Evolutionary conservation across 352 stramenopile genomes (phyloP).

Genomic region (Pythium vanterpoolii): DNA sequence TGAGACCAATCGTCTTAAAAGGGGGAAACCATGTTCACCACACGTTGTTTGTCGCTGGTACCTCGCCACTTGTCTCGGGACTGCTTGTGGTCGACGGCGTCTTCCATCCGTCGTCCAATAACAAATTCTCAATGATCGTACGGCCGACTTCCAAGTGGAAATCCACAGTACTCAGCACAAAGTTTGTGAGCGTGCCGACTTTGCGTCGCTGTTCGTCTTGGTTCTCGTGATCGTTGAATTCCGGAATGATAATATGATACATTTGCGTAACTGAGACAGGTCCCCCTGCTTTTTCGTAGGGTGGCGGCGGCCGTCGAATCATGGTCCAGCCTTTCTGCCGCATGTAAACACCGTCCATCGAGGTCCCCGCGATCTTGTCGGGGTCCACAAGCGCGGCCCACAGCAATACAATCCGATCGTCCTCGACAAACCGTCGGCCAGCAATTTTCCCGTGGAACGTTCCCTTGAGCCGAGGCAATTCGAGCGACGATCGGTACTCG

Average conservation of each 20-base stretch:
- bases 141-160: constrained; percentile 21
- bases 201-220: constrained; percentile 11
- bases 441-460: constrained; percentile 39
- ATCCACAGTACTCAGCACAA: constrained; percentile 22
- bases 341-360: constrained; percentile 41
- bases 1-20: too few species aligned
- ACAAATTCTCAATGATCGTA: constrained; percentile 26
- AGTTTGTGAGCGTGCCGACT: constrained; percentile 23
- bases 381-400: constrained; percentile 40
- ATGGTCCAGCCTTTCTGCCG: constrained; percentile 37
- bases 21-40: too few species aligned
- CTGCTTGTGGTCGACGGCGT: constrained; percentile 7
- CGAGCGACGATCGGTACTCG: constrained; percentile 6
- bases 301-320: constrained; percentile 2
- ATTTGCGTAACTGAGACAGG: constrained; percentile 21
- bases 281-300: not conserved
- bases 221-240: constrained; percentile 18
- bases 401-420: constrained; percentile 40
- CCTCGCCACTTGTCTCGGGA: not conserved
- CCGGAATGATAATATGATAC: constrained; percentile 24
- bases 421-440: constrained; percentile 29
- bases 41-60: not conserved
- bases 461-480: constrained; percentile 4
- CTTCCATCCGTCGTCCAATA: constrained; percentile 20
- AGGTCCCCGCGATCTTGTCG: constrained; percentile 34